phyloP scores from a whole-genome alignment of 225 moss, liverwort and hornwort genomes.

The Lunularia cruciata region DNA sequence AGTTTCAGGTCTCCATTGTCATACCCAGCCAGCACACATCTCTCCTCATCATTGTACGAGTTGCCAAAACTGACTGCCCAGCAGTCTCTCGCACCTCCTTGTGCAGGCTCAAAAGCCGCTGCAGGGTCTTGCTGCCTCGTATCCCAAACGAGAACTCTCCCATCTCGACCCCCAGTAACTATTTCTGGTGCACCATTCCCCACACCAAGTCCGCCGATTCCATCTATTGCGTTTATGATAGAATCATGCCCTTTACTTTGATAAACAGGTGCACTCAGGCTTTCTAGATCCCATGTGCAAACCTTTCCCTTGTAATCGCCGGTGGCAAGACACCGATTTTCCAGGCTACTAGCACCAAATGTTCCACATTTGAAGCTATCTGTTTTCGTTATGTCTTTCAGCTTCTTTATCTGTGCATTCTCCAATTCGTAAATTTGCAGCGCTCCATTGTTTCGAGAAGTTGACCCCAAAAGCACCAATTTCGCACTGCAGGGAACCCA shows the following conservation, averaged over 20 bases:
- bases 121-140: constrained; percentile 58
- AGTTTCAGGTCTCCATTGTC: constrained; percentile 93
- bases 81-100: constrained; percentile 55
- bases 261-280: constrained; percentile 64
- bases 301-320: constrained; percentile 85
- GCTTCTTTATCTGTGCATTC: constrained; percentile 55
- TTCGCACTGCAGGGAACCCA: constrained; percentile 95
- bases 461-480: constrained; percentile 79
- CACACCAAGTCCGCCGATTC: constrained; percentile 71
- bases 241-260: constrained; percentile 73
- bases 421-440: constrained; percentile 79
- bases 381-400: constrained; percentile 63
- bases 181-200: constrained; percentile 84
- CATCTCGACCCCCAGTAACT: constrained; percentile 72
- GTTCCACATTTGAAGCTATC: constrained; percentile 85
- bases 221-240: constrained; percentile 82
- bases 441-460: constrained; percentile 63
- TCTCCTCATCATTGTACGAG: constrained; percentile 86
- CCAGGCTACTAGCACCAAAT: constrained; percentile 67
- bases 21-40: constrained; percentile 82
- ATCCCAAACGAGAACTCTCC: constrained; percentile 81
- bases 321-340: constrained; percentile 60
- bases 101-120: constrained; percentile 54
- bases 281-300: constrained; percentile 79
- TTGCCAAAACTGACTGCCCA: constrained; percentile 96